phyloP scores from a whole-genome alignment of 2,329 filamentous ascomycete genomes.

The Stemphylium lycopersici region DNA sequence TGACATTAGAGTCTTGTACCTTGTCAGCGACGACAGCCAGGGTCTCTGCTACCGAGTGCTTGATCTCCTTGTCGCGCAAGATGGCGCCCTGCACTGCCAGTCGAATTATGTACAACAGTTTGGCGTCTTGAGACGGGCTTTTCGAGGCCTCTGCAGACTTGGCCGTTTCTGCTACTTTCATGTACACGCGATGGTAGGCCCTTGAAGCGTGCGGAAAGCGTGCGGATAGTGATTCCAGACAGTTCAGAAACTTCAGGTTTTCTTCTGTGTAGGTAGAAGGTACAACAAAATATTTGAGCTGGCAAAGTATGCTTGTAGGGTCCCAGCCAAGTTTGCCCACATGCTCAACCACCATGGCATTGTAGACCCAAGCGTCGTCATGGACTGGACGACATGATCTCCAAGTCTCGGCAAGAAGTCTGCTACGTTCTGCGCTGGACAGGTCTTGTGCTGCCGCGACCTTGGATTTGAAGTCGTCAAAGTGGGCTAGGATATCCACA shows the following conservation, averaged over 20 bases:
- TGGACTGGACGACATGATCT: slow-evolving; percentile 11
- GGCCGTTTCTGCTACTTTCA: slow-evolving; percentile 18
- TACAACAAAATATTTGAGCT: slow-evolving; percentile 6
- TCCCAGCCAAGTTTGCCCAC: slow-evolving; percentile 13
- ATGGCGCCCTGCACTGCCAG: slow-evolving; percentile 17
- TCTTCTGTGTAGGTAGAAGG: slow-evolving; percentile 17
- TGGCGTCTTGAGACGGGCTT: slow-evolving; percentile 11
- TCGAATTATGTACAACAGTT: slow-evolving; percentile 19
- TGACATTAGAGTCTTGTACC: slow-evolving; percentile 7
- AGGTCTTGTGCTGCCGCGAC: slow-evolving; percentile 4
- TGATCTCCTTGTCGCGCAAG: not conserved
- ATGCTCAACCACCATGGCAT: slow-evolving; percentile 19
- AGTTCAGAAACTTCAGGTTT: slow-evolving; percentile 17
- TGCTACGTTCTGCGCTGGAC: not conserved
- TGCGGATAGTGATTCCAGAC: slow-evolving; percentile 13
- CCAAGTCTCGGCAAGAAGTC: slow-evolving; percentile 8
- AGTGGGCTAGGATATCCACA: slow-evolving; percentile 7
- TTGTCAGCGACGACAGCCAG: slow-evolving; percentile 15
- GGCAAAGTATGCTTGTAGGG: slow-evolving; percentile 10
- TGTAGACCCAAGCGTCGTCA: slow-evolving; percentile 15
- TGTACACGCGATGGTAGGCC: slow-evolving; percentile 12
- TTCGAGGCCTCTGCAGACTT: slow-evolving; percentile 1
- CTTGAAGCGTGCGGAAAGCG: slow-evolving; percentile 6
- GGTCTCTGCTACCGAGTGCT: not conserved
- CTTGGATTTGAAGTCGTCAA: slow-evolving; percentile 16